phyloP scores from a whole-genome alignment of 208 protist genomes.

The Trypanosoma platydactyli region DNA sequence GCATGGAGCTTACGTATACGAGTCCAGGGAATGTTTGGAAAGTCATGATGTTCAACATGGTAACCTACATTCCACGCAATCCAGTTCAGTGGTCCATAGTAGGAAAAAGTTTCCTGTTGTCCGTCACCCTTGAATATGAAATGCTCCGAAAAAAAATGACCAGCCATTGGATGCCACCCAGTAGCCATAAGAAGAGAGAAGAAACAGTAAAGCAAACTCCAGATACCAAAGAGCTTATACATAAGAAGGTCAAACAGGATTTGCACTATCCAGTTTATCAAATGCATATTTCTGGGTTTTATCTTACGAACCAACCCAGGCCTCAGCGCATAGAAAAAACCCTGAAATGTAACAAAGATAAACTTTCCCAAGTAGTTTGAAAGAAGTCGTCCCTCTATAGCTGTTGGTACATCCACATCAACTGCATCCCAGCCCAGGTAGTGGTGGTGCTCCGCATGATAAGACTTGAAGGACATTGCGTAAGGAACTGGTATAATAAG shows the following conservation, averaged over 20 bases:
- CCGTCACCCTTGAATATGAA: slow-evolving; percentile 81
- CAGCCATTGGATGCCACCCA: slow-evolving; percentile 86
- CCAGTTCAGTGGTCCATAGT: slow-evolving; percentile 94
- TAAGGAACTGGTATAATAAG: slow-evolving; percentile 87
- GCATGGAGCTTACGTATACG: slow-evolving; percentile 74
- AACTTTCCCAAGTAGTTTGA: slow-evolving; percentile 68
- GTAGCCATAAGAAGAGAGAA: slow-evolving; percentile 78
- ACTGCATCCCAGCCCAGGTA: slow-evolving; percentile 87
- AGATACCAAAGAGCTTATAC: slow-evolving; percentile 53
- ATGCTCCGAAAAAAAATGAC: slow-evolving; percentile 94
- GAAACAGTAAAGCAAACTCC: slow-evolving; percentile 77
- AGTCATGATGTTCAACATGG: slow-evolving; percentile 98
- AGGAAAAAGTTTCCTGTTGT: slow-evolving; percentile 95
- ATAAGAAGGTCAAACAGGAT: slow-evolving; percentile 45
- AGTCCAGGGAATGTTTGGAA: slow-evolving; percentile 94
- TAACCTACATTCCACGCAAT: slow-evolving; percentile 94
- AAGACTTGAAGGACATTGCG: slow-evolving; percentile 91
- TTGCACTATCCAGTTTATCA: slow-evolving; percentile 56
- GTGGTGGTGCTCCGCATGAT: slow-evolving; percentile 94
- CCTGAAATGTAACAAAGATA: slow-evolving; percentile 87
- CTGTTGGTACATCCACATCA: slow-evolving; percentile 88
- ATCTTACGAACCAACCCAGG: slow-evolving; percentile 72
- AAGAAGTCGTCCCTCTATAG: slow-evolving; percentile 70
- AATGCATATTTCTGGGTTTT: slow-evolving; percentile 56
- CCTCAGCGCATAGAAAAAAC: slow-evolving; percentile 88